Conservation (phyloP, 202 grass and related monocot species). For the Carex arenaria region DNA sequence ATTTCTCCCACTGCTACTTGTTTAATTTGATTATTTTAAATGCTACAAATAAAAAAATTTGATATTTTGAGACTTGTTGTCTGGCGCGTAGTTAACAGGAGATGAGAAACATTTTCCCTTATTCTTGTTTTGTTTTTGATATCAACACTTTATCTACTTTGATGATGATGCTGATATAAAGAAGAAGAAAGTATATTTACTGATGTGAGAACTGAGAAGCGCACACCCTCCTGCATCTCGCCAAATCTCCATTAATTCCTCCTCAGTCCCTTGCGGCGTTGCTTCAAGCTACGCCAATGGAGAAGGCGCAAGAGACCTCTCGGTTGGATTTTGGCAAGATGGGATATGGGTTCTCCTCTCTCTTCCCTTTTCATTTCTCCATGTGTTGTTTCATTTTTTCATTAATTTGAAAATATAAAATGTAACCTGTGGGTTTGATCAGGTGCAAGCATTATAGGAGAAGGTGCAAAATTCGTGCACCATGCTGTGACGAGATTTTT, state of each 20-base stretch:
- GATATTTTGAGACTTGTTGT: background rate
- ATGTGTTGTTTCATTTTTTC: background rate
- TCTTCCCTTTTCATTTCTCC: background rate
- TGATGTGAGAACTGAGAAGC: background rate
- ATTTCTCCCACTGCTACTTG: too few species aligned
- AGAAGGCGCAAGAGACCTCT: constrained; percentile 31
- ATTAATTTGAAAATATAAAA: background rate
- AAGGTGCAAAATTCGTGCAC: constrained; percentile 80
- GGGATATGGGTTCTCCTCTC: constrained; percentile 53
- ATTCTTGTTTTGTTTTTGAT: constrained; percentile 13
- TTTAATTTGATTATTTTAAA: too few species aligned
- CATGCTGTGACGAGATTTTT: constrained; percentile 81
- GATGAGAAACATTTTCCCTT: constrained; percentile 34
- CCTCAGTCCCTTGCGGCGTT: background rate
- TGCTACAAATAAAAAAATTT: too few species aligned
- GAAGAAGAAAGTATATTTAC: background rate
- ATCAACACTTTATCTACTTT: constrained; percentile 8
- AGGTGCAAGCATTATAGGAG: constrained; percentile 92
- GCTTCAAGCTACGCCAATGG: constrained; percentile 23
- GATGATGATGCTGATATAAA: background rate
- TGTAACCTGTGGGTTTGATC: background rate
- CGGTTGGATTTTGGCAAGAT: constrained; percentile 71
- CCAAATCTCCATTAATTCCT: background rate
- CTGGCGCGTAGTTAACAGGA: background rate
- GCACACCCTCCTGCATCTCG: background rate